phyloP scores from a whole-genome alignment of 2,329 filamentous ascomycete species.

The Aureobasidium zeae region DNA sequence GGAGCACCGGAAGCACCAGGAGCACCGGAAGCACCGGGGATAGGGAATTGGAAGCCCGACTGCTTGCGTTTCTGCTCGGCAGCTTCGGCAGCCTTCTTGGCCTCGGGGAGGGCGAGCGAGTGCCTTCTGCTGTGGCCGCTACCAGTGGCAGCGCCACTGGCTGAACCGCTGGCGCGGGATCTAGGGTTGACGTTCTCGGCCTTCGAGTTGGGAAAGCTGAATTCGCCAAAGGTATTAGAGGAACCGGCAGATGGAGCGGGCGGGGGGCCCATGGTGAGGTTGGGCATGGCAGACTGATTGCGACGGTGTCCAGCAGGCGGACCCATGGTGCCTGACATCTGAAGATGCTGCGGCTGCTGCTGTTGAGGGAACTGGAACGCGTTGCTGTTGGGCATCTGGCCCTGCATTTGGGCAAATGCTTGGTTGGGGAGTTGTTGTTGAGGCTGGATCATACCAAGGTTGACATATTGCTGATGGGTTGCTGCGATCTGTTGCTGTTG shows the following conservation, averaged over 20 bases:
- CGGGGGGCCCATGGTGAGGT: conserved; percentile 82
- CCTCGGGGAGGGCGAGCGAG: conserved; percentile 87
- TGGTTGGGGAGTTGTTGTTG: conserved; percentile 68
- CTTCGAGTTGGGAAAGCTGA: conserved; percentile 40
- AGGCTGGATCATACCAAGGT: conserved; percentile 87
- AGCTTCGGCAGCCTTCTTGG: conserved; percentile 92
- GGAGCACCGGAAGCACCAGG: conserved; percentile 58
- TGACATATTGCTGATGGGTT: conserved; percentile 94
- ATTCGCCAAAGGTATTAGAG: conserved; percentile 65
- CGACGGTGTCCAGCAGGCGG: conserved; percentile 84
- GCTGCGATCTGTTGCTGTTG: conserved; percentile 97
- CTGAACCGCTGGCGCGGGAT: conserved; percentile 57
- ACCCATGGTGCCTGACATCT: conserved; percentile 60
- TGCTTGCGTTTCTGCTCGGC: conserved; percentile 95
- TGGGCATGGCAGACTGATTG: conserved; percentile 93
- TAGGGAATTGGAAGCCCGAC: conserved; percentile 88
- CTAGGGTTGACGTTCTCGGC: conserved; percentile 57
- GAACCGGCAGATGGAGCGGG: conserved; percentile 76
- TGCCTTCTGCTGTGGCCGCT: conserved; percentile 86
- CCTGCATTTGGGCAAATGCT: conserved; percentile 69
- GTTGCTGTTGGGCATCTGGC: conserved; percentile 62
- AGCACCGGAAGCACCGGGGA: conserved; percentile 57
- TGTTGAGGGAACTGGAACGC: conserved; percentile 83
- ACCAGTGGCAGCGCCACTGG: conserved; percentile 53
- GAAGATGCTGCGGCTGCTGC: conserved; percentile 56